Percentiles rank a stretch among this genome's conserved stretches.
These are phyloP conservation scores for Circinella minor DNA, from an alignment of 371 early-diverging fungal genomes.

Conservation along the genomic window DNA sequence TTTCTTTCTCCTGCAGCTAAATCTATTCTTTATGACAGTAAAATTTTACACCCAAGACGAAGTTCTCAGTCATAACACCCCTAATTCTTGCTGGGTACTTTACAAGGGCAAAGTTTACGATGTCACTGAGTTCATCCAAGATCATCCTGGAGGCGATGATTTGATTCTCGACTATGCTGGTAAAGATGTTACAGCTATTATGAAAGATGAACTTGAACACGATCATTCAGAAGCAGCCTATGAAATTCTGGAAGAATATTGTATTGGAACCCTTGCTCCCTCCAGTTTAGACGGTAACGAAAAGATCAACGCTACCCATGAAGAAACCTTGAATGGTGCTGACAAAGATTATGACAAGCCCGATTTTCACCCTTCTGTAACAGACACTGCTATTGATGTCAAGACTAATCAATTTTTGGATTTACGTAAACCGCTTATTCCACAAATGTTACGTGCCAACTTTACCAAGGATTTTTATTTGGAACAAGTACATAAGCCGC, in stretches of 20 bases:
- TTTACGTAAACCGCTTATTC: constrained; percentile 78
- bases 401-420: constrained; percentile 82
- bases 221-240: constrained; percentile 70
- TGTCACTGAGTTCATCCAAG: constrained; percentile 78
- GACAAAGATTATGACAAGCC: constrained; percentile 47
- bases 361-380: constrained; percentile 51
- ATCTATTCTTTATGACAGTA: constrained; percentile 6
- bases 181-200: constrained; percentile 69
- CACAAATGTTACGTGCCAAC: constrained; percentile 75
- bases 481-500: constrained; percentile 90
- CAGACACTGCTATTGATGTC: constrained; percentile 49
- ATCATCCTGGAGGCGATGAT: constrained; percentile 86
- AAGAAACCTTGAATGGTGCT: constrained; percentile 16
- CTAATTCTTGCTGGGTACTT: constrained; percentile 76
- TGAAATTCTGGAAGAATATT: constrained; percentile 80
- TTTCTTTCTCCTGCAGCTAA: not conserved
- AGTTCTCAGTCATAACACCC: constrained; percentile 71
- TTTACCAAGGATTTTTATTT: constrained; percentile 85
- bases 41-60: constrained; percentile 56
- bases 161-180: constrained; percentile 79
- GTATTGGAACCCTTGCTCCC: constrained; percentile 63
- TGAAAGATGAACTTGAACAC: constrained; percentile 81
- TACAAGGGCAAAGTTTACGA: constrained; percentile 83
- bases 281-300: constrained; percentile 21
- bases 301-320: constrained; percentile 19